phyloP scores from a whole-genome alignment of 2,329 filamentous ascomycete species.

The Torrubiella hemipterigena region DNA sequence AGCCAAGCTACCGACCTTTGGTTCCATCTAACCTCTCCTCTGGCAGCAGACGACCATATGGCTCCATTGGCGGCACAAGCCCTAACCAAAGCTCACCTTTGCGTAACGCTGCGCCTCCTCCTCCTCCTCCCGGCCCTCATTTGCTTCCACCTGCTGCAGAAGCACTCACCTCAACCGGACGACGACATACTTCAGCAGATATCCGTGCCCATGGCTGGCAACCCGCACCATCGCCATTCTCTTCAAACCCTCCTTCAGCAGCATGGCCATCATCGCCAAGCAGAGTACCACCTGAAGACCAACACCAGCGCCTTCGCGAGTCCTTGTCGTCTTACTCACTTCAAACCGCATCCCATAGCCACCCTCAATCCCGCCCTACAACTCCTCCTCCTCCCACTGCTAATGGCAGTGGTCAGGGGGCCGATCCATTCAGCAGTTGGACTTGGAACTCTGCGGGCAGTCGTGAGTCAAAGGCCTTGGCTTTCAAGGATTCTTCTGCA shows the following conservation, averaged over 20 bases:
- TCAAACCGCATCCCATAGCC: slow-evolving; percentile 26
- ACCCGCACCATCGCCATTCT: slow-evolving; percentile 45
- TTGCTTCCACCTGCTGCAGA: slow-evolving; percentile 51
- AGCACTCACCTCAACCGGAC: slow-evolving; percentile 57
- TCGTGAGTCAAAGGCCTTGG: slow-evolving; percentile 37
- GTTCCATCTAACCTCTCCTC: slow-evolving; percentile 73
- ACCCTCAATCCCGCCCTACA: slow-evolving; percentile 38
- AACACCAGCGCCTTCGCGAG: slow-evolving; percentile 41
- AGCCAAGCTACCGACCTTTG: slow-evolving; percentile 61
- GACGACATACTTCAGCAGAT: slow-evolving; percentile 89
- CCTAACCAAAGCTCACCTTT: slow-evolving; percentile 62
- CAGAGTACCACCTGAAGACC: slow-evolving; percentile 34
- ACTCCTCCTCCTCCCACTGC: slow-evolving; percentile 39
- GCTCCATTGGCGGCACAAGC: slow-evolving; percentile 68
- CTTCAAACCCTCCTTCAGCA: slow-evolving; percentile 42
- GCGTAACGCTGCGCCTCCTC: slow-evolving; percentile 52
- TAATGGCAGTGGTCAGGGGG: slow-evolving; percentile 25
- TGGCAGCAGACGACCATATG: slow-evolving; percentile 67
- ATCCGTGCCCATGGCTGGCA: slow-evolving; percentile 83
- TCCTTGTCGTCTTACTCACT: slow-evolving; percentile 44
- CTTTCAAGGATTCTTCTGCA: slow-evolving; percentile 41
- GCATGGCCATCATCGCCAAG: slow-evolving; percentile 45
- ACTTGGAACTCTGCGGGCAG: slow-evolving; percentile 39
- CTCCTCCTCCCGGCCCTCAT: slow-evolving; percentile 51
- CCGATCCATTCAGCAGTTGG: slow-evolving; percentile 41